These are phyloP conservation scores for Ceratobasidium sp. DNA, from an alignment of 1,284 basidiomycete genomes.

Conservation along the genomic window DNA sequence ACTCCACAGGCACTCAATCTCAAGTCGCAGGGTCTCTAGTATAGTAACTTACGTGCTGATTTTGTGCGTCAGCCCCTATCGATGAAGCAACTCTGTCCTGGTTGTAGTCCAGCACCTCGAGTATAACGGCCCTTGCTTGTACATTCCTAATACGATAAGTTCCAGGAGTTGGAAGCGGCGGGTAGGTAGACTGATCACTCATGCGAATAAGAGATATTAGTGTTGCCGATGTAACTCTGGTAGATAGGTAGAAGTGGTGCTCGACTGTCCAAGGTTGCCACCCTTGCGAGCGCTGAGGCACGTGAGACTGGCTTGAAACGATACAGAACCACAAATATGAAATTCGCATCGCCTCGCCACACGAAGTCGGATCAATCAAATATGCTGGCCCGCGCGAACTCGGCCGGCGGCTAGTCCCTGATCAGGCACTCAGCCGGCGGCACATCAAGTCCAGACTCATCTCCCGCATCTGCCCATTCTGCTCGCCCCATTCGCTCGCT, in stretches of 20 bases:
- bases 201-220: no score
- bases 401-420: constrained; percentile 29
- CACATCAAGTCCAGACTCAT: constrained; percentile 10
- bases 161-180: background rate
- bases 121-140: background rate
- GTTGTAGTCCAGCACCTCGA: constrained; percentile 5
- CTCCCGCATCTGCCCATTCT: constrained; percentile 18
- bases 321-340: no score
- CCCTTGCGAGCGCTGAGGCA: no score
- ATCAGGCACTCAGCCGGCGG: constrained; percentile 20
- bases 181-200: background rate
- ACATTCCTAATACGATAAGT: background rate
- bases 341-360: no score
- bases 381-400: constrained; percentile 17
- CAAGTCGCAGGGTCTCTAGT: background rate
- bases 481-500: background rate
- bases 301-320: no score
- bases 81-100: background rate
- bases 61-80: background rate
- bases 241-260: no score
- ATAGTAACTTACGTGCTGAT: background rate
- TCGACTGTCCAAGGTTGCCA: no score
- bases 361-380: background rate
- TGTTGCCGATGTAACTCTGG: no score
- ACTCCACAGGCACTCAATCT: background rate